Base-by-base conservation (phyloP, 805 yeast genomes). In the Teunomyces tritomae region DNA sequence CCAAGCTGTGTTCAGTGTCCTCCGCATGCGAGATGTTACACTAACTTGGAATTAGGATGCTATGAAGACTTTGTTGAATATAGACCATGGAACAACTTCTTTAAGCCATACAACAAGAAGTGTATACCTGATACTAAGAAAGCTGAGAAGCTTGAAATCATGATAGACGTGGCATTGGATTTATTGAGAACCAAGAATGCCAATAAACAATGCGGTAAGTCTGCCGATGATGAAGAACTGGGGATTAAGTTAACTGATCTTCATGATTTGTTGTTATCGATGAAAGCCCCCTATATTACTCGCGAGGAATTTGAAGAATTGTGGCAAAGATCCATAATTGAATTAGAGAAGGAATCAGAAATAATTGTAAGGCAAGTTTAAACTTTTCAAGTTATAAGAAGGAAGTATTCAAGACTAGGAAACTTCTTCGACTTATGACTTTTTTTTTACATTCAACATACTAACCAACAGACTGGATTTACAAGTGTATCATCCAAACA, bases 1-100 rank as follows among this genome's bases (percentile, higher is more conserved):
- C 95, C 96, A 2, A 39, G 55, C 0, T 92, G 99, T 68, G 67
- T 78, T 3, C 79, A 79, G 24, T 92, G 98, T 61, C 97, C 98
- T 1, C 78, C 74, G 3, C 84, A 91, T 66, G 94, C 91, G 0
- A 71, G 79, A 33, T 92, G 98, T 66, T 81, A 76, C 53, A 79
- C 82, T 20, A 62, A 74, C 39, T 70, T 86, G 56, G 70, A 76
- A 44, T 58, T 87, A 7, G 82, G 77, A 48, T 92, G 99, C 65
- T 83, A 80, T 55, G 83, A 82, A 39, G 96, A 85, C 48, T 87
- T 72, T 59, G 62, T 79, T 40, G 74, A 70, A 30, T 58, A 59
- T 34, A 71, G 76, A 45, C 84, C 85, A 11, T 77, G 83, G 77
- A 73, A 78, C 52, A 68, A 79, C 34, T 60, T 81, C 28, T 57